Percentiles rank a stretch among this genome's conserved stretches.
These are phyloP conservation scores for Eimeria maxima DNA, from an alignment of 169 alveolate genomes.

Conservation along the genomic window DNA sequence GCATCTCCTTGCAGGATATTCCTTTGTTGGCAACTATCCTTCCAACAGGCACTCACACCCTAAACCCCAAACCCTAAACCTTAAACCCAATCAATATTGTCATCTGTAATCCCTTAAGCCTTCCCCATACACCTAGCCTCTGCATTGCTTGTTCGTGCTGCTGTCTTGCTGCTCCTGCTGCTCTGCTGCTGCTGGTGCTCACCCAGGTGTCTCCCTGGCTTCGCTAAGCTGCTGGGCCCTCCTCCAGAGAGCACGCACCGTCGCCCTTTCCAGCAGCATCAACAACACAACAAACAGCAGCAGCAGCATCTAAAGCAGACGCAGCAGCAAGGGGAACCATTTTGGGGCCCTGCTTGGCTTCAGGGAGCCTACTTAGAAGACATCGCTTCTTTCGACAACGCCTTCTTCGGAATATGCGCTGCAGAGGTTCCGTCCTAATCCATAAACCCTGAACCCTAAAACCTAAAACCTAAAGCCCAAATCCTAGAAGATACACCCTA, in stretches of 20 bases:
- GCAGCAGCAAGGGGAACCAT: background rate
- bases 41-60: constrained; percentile 21
- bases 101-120: background rate
- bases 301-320: background rate
- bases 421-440: constrained; percentile 77
- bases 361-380: constrained; percentile 88
- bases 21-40: background rate
- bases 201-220: background rate
- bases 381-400: constrained; percentile 83
- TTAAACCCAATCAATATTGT: background rate
- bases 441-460: constrained; percentile 3
- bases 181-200: constrained; percentile 3
- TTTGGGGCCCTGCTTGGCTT: constrained; percentile 22
- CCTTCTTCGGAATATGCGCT: constrained; percentile 83
- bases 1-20: background rate
- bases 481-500: too few relatives aligned
- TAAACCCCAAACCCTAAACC: constrained; percentile 8
- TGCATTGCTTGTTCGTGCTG: background rate
- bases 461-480: too few relatives aligned
- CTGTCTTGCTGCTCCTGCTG: background rate
- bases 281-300: background rate
- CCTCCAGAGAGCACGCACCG: background rate
- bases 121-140: background rate
- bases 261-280: background rate
- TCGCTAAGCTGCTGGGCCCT: background rate